Percentiles rank a stretch among this genome's conserved stretches.
phyloP scores from a whole-genome alignment of 176 grass and related monocot species.

The Lolium rigidum region DNA sequence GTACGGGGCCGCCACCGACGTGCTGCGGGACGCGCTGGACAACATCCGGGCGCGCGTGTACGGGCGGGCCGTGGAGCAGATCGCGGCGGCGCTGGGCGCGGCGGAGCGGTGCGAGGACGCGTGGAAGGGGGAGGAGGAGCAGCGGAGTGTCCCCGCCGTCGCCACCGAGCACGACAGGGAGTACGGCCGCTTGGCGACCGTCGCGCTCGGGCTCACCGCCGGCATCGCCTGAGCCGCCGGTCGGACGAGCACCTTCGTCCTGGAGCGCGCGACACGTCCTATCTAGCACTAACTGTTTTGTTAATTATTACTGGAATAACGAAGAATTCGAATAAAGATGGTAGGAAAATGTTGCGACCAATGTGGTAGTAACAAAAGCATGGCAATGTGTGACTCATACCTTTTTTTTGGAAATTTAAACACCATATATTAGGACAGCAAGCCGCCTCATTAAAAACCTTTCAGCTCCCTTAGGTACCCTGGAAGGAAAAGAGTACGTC shows the following conservation, averaged over 20 bases:
- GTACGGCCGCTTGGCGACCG: constrained; percentile 43
- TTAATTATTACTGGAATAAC: not conserved
- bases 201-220: constrained; percentile 42
- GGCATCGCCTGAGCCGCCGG: constrained; percentile 5
- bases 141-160: constrained; percentile 8
- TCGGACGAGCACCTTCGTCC: no score
- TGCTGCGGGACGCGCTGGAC: constrained; percentile 57
- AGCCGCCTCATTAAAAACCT: no score
- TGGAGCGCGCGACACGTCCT: no score
- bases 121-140: constrained; percentile 47
- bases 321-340: not conserved
- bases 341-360: no score
- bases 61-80: constrained; percentile 50
- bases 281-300: not conserved
- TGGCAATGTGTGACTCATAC: no score
- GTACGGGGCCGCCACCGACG: constrained; percentile 45
- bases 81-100: constrained; percentile 42
- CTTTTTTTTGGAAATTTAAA: no score
- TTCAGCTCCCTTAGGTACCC: no score
- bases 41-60: constrained; percentile 51
- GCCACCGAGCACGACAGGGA: constrained; percentile 43
- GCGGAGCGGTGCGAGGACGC: constrained; percentile 65
- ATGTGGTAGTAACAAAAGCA: no score
- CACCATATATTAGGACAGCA: no score
- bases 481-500: no score